phyloP scores from a whole-genome alignment of 2,329 filamentous ascomycete species.

The Thielaviopsis musarum region DNA sequence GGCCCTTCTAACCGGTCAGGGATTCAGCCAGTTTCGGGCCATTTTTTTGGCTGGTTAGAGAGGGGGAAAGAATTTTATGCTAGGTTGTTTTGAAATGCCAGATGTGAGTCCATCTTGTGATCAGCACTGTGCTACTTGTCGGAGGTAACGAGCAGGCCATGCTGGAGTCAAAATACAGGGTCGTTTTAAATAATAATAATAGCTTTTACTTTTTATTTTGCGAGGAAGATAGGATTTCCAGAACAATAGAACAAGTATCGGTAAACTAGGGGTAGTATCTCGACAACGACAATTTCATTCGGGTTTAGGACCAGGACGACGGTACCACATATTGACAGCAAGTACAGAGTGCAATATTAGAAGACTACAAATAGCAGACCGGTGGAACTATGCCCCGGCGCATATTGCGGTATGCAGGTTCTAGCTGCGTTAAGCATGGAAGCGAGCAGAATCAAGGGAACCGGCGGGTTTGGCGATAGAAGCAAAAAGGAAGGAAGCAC shows the following conservation, averaged over 20 bases:
- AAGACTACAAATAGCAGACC: too few species aligned
- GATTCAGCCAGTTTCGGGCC: neutral
- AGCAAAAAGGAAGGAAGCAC: neutral
- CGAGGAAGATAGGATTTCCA: too few species aligned
- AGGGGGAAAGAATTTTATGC: neutral
- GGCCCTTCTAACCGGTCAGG: neutral
- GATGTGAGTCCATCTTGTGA: neutral
- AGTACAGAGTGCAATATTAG: too few species aligned
- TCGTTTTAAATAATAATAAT: too few species aligned
- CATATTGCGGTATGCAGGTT: too few species aligned
- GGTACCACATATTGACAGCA: too few species aligned
- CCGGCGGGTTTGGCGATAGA: neutral
- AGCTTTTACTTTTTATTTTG: too few species aligned
- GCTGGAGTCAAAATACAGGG: neutral
- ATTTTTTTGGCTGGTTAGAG: neutral
- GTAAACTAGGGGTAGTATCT: too few species aligned
- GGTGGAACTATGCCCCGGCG: too few species aligned
- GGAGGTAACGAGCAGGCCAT: neutral
- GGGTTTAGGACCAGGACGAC: too few species aligned
- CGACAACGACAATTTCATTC: too few species aligned
- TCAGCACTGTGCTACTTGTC: neutral
- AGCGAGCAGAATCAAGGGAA: neutral
- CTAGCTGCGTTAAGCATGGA: neutral
- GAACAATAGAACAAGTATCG: too few species aligned
- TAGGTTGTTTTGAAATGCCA: neutral